Percentiles rank a stretch among this genome's conserved stretches.
Conservation (phyloP, 495 filamentous ascomycete species). For the Aspergillus sparsus region DNA sequence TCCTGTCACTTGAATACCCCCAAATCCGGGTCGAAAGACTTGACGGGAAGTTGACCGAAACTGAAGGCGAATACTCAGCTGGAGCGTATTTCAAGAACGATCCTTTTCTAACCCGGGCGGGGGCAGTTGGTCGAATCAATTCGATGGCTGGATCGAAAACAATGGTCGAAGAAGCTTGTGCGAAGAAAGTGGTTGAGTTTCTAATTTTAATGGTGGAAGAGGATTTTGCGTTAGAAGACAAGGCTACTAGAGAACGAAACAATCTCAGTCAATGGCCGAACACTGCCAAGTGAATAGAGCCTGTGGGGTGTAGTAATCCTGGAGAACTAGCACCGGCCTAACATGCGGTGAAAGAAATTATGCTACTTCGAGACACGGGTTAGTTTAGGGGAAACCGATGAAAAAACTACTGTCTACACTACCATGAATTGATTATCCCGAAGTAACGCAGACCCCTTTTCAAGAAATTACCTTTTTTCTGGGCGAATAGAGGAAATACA, state of each 20-base stretch:
- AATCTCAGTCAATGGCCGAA: constrained; percentile 6
- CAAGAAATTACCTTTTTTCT: too few species aligned
- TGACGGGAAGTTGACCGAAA: constrained; percentile 18
- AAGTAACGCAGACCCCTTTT: too few species aligned
- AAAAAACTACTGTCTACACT: too few species aligned
- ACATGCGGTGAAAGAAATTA: too few species aligned
- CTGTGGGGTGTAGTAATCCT: too few species aligned
- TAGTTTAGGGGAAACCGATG: too few species aligned
- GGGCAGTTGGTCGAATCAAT: constrained; percentile 28
- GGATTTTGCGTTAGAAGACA: constrained; percentile 24
- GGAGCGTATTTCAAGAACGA: constrained; percentile 31
- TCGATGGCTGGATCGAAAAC: constrained; percentile 4
- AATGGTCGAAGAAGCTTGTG: constrained; percentile 26
- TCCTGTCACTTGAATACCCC: constrained; percentile 27
- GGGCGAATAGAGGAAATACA: too few species aligned
- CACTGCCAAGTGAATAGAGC: not conserved
- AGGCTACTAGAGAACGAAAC: constrained; percentile 3
- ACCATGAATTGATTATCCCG: too few species aligned
- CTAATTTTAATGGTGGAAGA: constrained; percentile 34
- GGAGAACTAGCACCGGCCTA: too few species aligned
- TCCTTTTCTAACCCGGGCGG: constrained; percentile 38
- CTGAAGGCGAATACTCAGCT: constrained; percentile 19
- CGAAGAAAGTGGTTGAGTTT: constrained; percentile 28
- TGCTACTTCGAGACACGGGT: too few species aligned
- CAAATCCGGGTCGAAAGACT: constrained; percentile 20